Percentiles rank a stretch among this genome's conserved stretches.
Conservation (phyloP, 192 early-diverging fungal species). For the Dissophora globulifera region DNA sequence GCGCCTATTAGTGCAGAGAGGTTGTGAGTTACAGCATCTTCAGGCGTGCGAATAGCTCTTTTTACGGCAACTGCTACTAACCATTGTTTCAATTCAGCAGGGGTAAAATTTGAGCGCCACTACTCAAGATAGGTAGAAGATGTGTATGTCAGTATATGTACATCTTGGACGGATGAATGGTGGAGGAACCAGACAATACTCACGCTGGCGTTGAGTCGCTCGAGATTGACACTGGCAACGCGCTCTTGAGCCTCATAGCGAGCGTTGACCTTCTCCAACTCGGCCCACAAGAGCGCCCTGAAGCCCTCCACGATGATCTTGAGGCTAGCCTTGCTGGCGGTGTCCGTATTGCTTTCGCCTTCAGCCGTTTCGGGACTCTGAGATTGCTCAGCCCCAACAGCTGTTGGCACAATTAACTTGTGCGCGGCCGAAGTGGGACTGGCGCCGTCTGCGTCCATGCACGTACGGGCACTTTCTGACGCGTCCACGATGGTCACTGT, state of each 20-base stretch:
- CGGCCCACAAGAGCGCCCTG: constrained; percentile 51
- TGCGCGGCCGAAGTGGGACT: background rate
- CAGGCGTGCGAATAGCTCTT: too few relatives aligned
- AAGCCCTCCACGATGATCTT: constrained; percentile 50
- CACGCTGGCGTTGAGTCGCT: constrained; percentile 52
- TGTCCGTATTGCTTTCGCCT: constrained; percentile 9
- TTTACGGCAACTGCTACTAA: background rate
- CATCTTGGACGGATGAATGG: background rate
- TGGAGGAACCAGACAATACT: background rate
- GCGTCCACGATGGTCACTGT: background rate
- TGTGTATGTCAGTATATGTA: background rate
- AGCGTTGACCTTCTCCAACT: constrained; percentile 63
- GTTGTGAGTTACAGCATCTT: too few relatives aligned
- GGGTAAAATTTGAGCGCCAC: constrained; percentile 50
- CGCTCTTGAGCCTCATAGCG: constrained; percentile 57
- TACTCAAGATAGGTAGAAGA: background rate
- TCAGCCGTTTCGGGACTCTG: background rate
- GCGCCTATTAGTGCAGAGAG: too few relatives aligned
- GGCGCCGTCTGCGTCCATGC: background rate
- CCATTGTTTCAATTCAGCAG: constrained; percentile 47
- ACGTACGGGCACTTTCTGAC: background rate
- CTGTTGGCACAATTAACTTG: background rate
- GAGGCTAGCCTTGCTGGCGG: constrained; percentile 10
- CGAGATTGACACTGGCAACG: constrained; percentile 34
- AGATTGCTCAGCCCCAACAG: background rate